phyloP scores from a whole-genome alignment of 768 basidiomycete species.

The Daedaleopsis nitida region DNA sequence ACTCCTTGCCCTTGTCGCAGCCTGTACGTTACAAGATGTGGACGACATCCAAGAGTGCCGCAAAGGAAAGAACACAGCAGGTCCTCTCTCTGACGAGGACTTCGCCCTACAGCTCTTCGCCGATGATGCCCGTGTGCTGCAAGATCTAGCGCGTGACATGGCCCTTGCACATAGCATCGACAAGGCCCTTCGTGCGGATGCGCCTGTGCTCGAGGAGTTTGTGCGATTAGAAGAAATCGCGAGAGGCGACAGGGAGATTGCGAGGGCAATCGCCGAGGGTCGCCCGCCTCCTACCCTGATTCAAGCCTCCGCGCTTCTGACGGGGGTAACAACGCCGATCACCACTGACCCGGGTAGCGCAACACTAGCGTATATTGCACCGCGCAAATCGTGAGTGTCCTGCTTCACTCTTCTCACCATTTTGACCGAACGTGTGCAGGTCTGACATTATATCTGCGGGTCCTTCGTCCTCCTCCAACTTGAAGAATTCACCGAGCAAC shows the following conservation, averaged over 20 bases:
- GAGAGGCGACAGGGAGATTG: slow-evolving; percentile 22
- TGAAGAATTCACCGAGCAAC: too few relatives aligned
- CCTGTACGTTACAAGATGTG: too few relatives aligned
- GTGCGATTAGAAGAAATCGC: slow-evolving; percentile 18
- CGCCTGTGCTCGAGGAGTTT: slow-evolving; percentile 20
- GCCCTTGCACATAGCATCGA: slow-evolving; percentile 29
- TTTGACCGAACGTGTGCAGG: too few relatives aligned
- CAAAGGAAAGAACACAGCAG: slow-evolving; percentile 21
- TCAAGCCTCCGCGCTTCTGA: background rate
- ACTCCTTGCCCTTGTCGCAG: too few relatives aligned
- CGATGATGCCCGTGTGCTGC: slow-evolving; percentile 26
- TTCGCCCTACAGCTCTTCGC: slow-evolving; percentile 31
- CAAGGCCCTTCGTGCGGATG: slow-evolving; percentile 24
- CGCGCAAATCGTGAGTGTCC: background rate
- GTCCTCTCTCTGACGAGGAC: slow-evolving; percentile 27
- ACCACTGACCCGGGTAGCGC: too few relatives aligned
- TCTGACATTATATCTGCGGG: too few relatives aligned
- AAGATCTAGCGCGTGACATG: slow-evolving; percentile 19
- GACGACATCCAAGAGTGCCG: slow-evolving; percentile 4
- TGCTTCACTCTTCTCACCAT: too few relatives aligned
- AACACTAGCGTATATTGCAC: background rate
- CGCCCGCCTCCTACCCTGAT: background rate
- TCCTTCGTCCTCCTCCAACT: too few relatives aligned
- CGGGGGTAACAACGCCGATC: background rate
- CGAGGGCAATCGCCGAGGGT: slow-evolving; percentile 19